These are phyloP conservation scores for Coprinopsis sp. DNA, from an alignment of 768 basidiomycete species.

Conservation along the genomic window DNA sequence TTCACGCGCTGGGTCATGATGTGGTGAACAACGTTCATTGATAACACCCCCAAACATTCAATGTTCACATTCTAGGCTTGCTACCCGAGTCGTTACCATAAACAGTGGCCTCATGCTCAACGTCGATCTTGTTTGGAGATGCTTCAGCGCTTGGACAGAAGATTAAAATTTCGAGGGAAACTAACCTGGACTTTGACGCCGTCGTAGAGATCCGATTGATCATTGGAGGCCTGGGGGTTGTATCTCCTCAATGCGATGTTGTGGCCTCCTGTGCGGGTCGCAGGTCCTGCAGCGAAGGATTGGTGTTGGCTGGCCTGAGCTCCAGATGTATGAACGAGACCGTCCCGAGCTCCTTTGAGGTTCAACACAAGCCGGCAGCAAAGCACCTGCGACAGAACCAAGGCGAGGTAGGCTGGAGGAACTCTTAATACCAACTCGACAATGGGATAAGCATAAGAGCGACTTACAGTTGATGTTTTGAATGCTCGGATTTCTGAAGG, in stretches of 20 bases:
- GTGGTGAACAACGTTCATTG: no score
- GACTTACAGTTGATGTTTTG: conserved; percentile 15
- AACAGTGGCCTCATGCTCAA: no score
- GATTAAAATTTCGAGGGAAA: no score
- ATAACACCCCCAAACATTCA: no score
- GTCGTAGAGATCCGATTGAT: conserved; percentile 5
- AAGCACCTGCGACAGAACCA: conserved; percentile 14
- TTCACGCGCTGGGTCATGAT: no score
- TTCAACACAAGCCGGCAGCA: conserved; percentile 15
- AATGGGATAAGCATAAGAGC: no score
- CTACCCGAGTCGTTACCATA: no score
- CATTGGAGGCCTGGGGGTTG: conserved; percentile 2
- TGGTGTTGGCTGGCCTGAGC: conserved; percentile 6
- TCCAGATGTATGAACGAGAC: background rate
- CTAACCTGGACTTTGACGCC: conserved; percentile 15
- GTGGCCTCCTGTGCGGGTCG: conserved; percentile 5
- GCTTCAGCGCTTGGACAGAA: background rate
- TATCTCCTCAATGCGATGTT: conserved; percentile 13
- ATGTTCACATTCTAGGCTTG: no score
- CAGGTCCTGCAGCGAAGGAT: conserved; percentile 4
- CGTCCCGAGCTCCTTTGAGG: conserved; percentile 5
- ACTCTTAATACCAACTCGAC: background rate
- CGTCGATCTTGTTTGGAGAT: no score
- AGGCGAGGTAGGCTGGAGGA: conserved; percentile 10
- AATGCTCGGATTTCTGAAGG: conserved; percentile 8